phyloP scores from a whole-genome alignment of 2,329 filamentous ascomycete species.

The Tolypocladium cylindrosporum region DNA sequence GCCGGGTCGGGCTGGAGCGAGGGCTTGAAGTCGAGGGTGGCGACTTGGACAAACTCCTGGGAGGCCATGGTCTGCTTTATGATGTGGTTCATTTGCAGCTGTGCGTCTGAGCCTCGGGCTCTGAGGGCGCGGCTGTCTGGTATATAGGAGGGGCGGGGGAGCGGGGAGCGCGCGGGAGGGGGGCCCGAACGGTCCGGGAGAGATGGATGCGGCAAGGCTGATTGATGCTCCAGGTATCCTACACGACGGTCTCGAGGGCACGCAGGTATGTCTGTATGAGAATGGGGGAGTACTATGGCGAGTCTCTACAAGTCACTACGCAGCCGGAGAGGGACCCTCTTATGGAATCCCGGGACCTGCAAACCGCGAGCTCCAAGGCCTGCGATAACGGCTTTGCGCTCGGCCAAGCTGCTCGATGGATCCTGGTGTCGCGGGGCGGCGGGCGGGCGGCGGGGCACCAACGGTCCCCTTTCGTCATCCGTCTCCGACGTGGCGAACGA shows the following conservation, averaged over 20 bases:
- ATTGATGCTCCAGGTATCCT: not conserved
- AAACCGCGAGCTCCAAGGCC: not conserved
- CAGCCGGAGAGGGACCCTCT: not conserved
- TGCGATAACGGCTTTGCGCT: not conserved
- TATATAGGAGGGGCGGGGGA: not conserved
- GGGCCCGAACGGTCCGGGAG: not conserved
- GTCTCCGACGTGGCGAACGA: not conserved
- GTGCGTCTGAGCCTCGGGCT: not conserved
- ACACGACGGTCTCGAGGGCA: not conserved
- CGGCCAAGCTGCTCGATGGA: not conserved
- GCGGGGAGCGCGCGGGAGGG: not conserved
- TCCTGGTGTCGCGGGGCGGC: not conserved
- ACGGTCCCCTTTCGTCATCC: not conserved
- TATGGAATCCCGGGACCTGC: not conserved
- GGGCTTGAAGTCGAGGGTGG: constrained; percentile 21
- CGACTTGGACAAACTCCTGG: constrained; percentile 17
- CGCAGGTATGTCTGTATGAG: not conserved
- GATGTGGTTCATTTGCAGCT: not conserved
- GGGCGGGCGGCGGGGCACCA: not conserved
- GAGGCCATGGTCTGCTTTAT: constrained; percentile 14
- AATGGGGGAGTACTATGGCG: not conserved
- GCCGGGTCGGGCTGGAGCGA: constrained; percentile 13
- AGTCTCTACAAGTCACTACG: not conserved
- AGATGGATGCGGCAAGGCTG: not conserved
- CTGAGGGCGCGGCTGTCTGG: not conserved